A percentile compares a stretch with the other conserved stretches of the same genome.
Evolutionary conservation across 2,329 filamentous ascomycete genomes (phyloP).

Genomic region (Pseudopithomyces chartarum): DNA sequence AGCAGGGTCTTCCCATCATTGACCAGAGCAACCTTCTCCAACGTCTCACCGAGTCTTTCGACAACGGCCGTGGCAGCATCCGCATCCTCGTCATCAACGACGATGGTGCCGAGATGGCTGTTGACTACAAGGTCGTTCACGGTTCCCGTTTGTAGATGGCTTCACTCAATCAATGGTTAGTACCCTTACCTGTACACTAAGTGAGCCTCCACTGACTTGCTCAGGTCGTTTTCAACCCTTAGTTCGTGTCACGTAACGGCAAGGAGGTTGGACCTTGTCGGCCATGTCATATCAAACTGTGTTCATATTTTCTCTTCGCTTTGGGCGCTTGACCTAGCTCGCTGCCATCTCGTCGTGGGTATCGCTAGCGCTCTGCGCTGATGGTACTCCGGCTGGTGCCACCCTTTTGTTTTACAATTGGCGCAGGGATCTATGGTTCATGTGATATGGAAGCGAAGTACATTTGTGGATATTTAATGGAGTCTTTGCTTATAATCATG

Average conservation of each 20-base stretch:
- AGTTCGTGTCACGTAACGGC: constrained; percentile 35
- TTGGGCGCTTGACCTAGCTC: constrained; percentile 29
- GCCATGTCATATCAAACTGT: constrained; percentile 40
- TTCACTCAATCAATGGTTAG: constrained; percentile 36
- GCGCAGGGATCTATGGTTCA: constrained; percentile 29
- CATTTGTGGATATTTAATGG: constrained; percentile 46
- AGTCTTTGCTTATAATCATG: constrained; percentile 19
- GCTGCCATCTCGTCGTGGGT: constrained; percentile 21
- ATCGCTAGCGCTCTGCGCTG: constrained; percentile 19
- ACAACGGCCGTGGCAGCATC: constrained; percentile 89
- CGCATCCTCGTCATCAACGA: constrained; percentile 96
- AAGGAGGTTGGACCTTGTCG: constrained; percentile 40
- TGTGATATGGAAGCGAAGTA: constrained; percentile 35
- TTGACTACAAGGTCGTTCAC: constrained; percentile 99
- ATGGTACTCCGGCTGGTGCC: constrained; percentile 16
- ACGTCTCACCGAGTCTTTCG: constrained; percentile 82
- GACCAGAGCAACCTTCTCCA: constrained; percentile 90
- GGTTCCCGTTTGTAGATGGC: constrained; percentile 64
- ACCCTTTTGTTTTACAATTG: constrained; percentile 17
- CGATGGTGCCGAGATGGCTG: constrained; percentile 88
- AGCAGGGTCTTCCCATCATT: constrained; percentile 90
- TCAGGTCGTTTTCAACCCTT: constrained; percentile 34
- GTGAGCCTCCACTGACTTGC: constrained; percentile 17
- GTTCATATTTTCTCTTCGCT: constrained; percentile 43
- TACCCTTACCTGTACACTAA: not conserved